phyloP scores from a whole-genome alignment of 1,284 basidiomycete genomes.

The Trichosporon asahii region DNA sequence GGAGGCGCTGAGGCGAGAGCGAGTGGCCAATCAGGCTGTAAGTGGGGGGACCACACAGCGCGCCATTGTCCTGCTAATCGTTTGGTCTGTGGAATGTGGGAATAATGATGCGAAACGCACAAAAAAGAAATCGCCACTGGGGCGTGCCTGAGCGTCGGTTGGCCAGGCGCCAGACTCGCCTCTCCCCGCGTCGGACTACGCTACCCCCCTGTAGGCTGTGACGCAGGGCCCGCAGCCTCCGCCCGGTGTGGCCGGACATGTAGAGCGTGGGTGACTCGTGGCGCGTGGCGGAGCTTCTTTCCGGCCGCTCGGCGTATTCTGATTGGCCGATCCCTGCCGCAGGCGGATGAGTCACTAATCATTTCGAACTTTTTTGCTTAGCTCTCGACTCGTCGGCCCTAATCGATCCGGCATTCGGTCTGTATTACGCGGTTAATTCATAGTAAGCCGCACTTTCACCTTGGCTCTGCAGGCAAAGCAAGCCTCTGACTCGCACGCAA shows the following conservation, averaged over 20 bases:
- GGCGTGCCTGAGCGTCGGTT: not conserved
- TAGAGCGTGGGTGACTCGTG: constrained; percentile 5
- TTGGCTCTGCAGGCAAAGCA: not conserved
- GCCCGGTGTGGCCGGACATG: not conserved
- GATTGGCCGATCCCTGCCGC: not conserved
- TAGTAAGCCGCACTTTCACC: not conserved
- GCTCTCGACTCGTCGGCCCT: constrained; percentile 1
- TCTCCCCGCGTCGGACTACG: not conserved
- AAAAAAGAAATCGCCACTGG: not conserved
- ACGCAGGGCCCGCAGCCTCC: not conserved
- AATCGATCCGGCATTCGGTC: not conserved
- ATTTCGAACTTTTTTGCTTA: constrained; percentile 9
- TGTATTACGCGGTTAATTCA: not conserved
- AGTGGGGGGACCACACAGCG: not conserved
- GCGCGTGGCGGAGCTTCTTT: constrained; percentile 2
- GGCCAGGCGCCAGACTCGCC: not conserved
- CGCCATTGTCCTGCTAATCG: not conserved
- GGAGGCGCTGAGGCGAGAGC: constrained; percentile 4
- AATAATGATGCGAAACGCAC: not conserved
- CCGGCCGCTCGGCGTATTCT: constrained; percentile 2
- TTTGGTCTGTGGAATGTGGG: not conserved
- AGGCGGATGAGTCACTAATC: not conserved
- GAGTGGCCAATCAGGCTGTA: constrained; percentile 2
- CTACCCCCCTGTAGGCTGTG: not conserved
- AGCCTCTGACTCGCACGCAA: not conserved